These are phyloP conservation scores for Thalia dealbata DNA, from an alignment of 176 grass and related monocot genomes.

Conservation along the genomic window DNA sequence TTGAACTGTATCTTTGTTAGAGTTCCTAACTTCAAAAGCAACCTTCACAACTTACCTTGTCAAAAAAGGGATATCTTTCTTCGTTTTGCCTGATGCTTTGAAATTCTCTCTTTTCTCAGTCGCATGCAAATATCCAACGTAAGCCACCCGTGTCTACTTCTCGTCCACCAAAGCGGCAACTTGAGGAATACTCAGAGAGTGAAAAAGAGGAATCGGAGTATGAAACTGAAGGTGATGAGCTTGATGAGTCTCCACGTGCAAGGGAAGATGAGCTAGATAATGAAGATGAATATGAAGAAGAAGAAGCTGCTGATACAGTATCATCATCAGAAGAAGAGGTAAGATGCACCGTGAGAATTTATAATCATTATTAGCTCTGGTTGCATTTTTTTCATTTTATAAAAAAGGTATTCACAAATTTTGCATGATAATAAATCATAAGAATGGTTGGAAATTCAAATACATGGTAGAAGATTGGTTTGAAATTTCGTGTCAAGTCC, in stretches of 20 bases:
- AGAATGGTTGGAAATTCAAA: too few species aligned
- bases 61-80: too few species aligned
- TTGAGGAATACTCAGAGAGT: slow-evolving; percentile 62
- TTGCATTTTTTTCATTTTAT: background rate
- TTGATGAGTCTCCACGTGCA: slow-evolving; percentile 49
- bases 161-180: slow-evolving; percentile 34
- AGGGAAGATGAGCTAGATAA: slow-evolving; percentile 67
- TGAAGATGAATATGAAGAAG: slow-evolving; percentile 86
- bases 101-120: slow-evolving; percentile 31
- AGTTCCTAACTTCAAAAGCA: too few species aligned
- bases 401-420: background rate
- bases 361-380: background rate
- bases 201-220: slow-evolving; percentile 83
- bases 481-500: too few species aligned
- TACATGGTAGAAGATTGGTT: background rate
- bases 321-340: slow-evolving; percentile 73
- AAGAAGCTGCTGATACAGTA: slow-evolving; percentile 32
- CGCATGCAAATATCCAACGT: slow-evolving; percentile 38
- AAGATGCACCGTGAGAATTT: background rate
- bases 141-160: slow-evolving; percentile 46
- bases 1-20: background rate
- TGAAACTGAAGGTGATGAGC: slow-evolving; percentile 86
- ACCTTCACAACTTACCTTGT: too few species aligned
- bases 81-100: background rate
- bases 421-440: too few species aligned